Percentiles rank a stretch among this genome's conserved stretches.
These are phyloP conservation scores for Bremia lactucae DNA, from an alignment of 352 stramenopile genomes.

Conservation along the genomic window DNA sequence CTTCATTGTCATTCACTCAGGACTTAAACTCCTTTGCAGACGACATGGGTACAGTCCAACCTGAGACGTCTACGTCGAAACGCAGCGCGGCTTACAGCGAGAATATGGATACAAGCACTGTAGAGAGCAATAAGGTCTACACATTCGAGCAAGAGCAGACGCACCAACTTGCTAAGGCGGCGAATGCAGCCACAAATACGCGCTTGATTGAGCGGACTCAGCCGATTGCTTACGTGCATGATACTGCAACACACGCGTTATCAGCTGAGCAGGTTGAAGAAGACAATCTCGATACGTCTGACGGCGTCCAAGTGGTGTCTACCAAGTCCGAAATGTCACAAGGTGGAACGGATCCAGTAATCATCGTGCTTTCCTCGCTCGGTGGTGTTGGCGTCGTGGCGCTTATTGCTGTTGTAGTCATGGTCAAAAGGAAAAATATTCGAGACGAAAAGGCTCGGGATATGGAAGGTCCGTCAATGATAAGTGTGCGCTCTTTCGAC, in stretches of 20 bases:
- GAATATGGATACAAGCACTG: slow-evolving; percentile 1
- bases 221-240: slow-evolving; percentile 1
- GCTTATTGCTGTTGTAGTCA: slow-evolving; percentile 17
- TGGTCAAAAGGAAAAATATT: slow-evolving; percentile 23
- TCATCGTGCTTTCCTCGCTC: slow-evolving; percentile 18
- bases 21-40: too few species aligned
- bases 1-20: slow-evolving; percentile 6
- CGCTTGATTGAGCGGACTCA: slow-evolving; percentile 5
- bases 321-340: slow-evolving; percentile 8
- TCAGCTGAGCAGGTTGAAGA: slow-evolving; percentile 6
- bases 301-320: slow-evolving; percentile 10
- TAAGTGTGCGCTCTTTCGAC: slow-evolving; percentile 19
- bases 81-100: slow-evolving; percentile 1
- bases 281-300: slow-evolving; percentile 2
- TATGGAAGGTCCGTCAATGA: slow-evolving; percentile 14
- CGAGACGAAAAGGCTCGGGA: slow-evolving; percentile 19
- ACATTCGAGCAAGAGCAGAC: slow-evolving; percentile 1
- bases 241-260: slow-evolving; percentile 1
- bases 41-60: slow-evolving; percentile 9
- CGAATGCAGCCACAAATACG: background rate
- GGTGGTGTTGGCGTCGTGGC: slow-evolving; percentile 17
- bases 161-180: background rate
- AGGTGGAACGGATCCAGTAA: slow-evolving; percentile 13
- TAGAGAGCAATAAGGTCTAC: slow-evolving; percentile 2
- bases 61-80: slow-evolving; percentile 4